Percentiles rank a stretch among this genome's conserved stretches.
phyloP scores from a whole-genome alignment of 2,329 filamentous ascomycete genomes.

The Colletotrichum tofieldiae region DNA sequence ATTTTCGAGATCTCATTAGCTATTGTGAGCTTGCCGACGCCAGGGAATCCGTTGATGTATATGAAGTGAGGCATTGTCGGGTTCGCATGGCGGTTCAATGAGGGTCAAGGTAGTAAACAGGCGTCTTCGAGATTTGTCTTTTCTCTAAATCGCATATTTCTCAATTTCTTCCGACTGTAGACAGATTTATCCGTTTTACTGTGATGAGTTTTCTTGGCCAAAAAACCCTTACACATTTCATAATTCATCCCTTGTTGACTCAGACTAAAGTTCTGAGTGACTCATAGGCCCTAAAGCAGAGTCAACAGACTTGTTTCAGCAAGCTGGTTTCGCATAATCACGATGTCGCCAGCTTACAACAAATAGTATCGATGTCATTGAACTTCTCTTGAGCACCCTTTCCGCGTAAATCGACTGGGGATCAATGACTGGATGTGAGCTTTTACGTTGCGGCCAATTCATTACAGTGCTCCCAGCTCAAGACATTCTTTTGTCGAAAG shows the following conservation, averaged over 20 bases:
- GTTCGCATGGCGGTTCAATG: background rate
- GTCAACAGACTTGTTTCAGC: background rate
- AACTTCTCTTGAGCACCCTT: background rate
- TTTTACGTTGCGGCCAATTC: too few species aligned
- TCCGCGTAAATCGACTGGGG: background rate
- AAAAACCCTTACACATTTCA: background rate
- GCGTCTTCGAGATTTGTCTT: background rate
- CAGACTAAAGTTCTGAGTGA: background rate
- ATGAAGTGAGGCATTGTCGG: conserved; percentile 42
- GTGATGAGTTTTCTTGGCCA: background rate
- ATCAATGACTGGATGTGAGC: background rate
- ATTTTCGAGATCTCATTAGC: conserved; percentile 49
- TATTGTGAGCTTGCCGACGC: conserved; percentile 51
- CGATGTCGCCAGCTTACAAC: background rate
- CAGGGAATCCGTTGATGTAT: conserved; percentile 53
- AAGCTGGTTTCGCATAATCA: background rate
- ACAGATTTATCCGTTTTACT: background rate
- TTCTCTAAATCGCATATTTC: background rate
- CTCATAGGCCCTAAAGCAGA: background rate
- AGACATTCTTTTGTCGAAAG: too few species aligned
- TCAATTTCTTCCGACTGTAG: background rate
- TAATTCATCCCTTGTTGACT: background rate
- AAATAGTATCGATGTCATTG: background rate
- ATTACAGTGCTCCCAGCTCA: background rate
- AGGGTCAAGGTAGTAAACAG: too few species aligned